Evolutionary conservation across 2,329 filamentous ascomycete genomes (phyloP).

Genomic region (Fusarium nisikadoi): DNA sequence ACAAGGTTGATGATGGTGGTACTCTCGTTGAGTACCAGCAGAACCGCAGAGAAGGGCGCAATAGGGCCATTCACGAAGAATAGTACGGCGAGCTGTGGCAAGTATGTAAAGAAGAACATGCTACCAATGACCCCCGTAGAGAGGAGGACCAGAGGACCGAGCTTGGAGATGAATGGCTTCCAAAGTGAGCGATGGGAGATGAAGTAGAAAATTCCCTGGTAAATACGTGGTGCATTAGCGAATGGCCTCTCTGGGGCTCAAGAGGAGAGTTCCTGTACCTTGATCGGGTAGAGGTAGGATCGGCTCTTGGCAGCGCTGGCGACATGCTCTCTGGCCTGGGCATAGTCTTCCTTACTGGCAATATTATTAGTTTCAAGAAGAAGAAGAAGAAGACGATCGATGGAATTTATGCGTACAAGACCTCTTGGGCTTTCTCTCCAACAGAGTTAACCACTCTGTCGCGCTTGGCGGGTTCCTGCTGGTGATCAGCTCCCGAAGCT

Average conservation of each 20-base stretch:
- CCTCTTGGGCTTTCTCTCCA: conserved; percentile 60
- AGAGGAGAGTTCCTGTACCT: conserved; percentile 52
- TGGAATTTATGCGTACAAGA: conserved; percentile 52
- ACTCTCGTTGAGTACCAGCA: conserved; percentile 74
- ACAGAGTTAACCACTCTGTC: conserved; percentile 53
- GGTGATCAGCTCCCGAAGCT: conserved; percentile 34
- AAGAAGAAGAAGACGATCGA: not conserved
- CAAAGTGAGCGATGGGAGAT: conserved; percentile 65
- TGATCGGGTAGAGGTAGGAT: conserved; percentile 88
- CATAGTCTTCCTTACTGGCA: conserved; percentile 74
- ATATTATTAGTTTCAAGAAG: conserved; percentile 12
- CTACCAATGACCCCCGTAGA: conserved; percentile 76
- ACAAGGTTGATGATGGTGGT: conserved; percentile 67
- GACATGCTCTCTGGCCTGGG: conserved; percentile 71
- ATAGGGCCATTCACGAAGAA: conserved; percentile 87
- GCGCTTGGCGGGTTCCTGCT: conserved; percentile 36
- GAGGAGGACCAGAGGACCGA: conserved; percentile 72
- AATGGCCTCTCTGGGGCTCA: not conserved
- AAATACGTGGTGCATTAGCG: conserved; percentile 14
- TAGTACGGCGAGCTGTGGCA: conserved; percentile 84
- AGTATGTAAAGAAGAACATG: conserved; percentile 91
- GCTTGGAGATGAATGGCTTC: conserved; percentile 66
- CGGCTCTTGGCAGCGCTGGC: conserved; percentile 77
- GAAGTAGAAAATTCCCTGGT: conserved; percentile 70
- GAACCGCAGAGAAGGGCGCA: conserved; percentile 76